phyloP scores from a whole-genome alignment of 139 green algal genomes.

The Helicosporidium sp. region DNA sequence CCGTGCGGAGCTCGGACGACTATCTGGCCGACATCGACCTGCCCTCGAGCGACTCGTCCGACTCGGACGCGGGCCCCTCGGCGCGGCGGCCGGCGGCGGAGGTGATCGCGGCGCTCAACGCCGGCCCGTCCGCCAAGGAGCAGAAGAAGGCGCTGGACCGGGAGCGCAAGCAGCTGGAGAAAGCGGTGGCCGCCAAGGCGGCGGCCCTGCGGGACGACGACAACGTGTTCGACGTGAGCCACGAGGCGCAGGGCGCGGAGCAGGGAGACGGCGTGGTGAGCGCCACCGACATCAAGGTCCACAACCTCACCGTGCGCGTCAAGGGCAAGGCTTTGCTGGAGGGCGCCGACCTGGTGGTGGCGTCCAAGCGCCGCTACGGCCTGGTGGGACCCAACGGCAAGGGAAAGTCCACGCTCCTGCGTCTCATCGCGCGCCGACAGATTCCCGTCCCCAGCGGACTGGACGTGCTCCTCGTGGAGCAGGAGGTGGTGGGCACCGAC shows the following conservation, averaged over 20 bases:
- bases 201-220: conserved; percentile 81
- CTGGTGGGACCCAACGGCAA: conserved; percentile 72
- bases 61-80: conserved; percentile 34
- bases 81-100: conserved; percentile 15
- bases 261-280: conserved; percentile 29
- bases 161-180: conserved; percentile 58
- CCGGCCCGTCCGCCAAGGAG: conserved; percentile 30
- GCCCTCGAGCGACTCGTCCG: conserved; percentile 49
- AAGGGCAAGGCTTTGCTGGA: conserved; percentile 95
- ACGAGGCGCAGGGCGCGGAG: conserved; percentile 50
- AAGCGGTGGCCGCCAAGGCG: conserved; percentile 48
- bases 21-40: conserved; percentile 87
- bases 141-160: conserved; percentile 62
- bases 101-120: background rate
- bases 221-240: conserved; percentile 90
- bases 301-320: conserved; percentile 85
- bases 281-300: conserved; percentile 88
- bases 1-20: conserved; percentile 16
- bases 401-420: conserved; percentile 95
- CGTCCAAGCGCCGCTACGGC: conserved; percentile 58
- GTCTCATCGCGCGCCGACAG: conserved; percentile 72
- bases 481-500: conserved; percentile 74
- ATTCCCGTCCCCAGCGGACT: conserved; percentile 88
- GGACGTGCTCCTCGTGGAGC: conserved; percentile 97
- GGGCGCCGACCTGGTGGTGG: conserved; percentile 78